Percentiles rank a stretch among this genome's conserved stretches.
Evolutionary conservation across 345 rosid species (phyloP).

Genomic region (Pugionium cornutum): DNA sequence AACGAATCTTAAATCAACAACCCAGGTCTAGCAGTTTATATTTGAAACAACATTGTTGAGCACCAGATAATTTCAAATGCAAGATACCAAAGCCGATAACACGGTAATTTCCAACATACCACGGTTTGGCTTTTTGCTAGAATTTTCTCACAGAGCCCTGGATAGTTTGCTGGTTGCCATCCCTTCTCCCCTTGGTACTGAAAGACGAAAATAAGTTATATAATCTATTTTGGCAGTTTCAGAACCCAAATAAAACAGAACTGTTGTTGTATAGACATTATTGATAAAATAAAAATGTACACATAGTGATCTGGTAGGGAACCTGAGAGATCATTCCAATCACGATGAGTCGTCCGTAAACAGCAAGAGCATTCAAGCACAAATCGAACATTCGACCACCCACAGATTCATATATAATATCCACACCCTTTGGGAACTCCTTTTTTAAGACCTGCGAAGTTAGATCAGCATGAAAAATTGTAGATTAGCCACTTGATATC

Average conservation of each 20-base stretch:
- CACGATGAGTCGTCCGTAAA: constrained; percentile 76
- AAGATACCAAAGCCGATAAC: background rate
- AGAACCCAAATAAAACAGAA: background rate
- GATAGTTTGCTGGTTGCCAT: constrained; percentile 82
- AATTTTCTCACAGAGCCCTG: constrained; percentile 89
- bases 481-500: constrained; percentile 48
- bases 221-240: background rate
- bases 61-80: no score
- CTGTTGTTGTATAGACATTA: background rate
- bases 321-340: constrained; percentile 99
- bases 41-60: constrained; percentile 12
- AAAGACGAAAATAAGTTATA: constrained; percentile 27
- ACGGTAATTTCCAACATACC: constrained; percentile 55
- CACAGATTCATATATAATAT: constrained; percentile 89
- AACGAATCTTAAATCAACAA: background rate
- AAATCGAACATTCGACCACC: constrained; percentile 91
- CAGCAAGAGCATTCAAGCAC: constrained; percentile 83
- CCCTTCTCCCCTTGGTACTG: constrained; percentile 95
- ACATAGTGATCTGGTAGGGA: constrained; percentile 20
- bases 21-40: background rate
- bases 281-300: background rate
- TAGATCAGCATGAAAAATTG: background rate
- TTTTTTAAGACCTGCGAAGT: constrained; percentile 65
- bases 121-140: constrained; percentile 91
- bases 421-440: constrained; percentile 84